Evolutionary conservation across 306 rosid species (phyloP).

Genomic region (Dalbergia cultrata): DNA sequence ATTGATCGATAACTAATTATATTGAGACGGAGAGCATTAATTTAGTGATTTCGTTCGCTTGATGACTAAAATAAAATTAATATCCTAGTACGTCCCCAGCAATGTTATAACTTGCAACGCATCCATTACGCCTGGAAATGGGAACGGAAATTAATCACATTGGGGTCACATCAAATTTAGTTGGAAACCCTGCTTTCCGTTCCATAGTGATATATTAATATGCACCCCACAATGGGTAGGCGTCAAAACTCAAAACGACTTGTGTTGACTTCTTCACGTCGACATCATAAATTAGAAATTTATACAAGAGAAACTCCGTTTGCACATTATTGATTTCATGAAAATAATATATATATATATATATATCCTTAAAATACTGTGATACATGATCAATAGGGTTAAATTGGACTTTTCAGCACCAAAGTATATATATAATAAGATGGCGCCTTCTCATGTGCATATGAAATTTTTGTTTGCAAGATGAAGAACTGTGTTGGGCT

Average conservation of each 20-base stretch:
- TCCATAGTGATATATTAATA: neutral
- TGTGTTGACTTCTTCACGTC: neutral
- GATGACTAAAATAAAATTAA: neutral
- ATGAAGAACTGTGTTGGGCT: no score
- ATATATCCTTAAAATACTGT: no score
- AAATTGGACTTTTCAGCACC: no score
- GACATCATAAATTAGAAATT: neutral
- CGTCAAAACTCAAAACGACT: slow-evolving; percentile 7
- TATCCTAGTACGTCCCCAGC: neutral
- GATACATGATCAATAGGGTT: no score
- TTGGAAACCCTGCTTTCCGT: neutral
- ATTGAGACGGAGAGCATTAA: neutral
- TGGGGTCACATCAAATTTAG: slow-evolving; percentile 1
- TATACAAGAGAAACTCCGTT: neutral
- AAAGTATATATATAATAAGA: no score
- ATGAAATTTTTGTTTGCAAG: no score
- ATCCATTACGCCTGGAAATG: neutral
- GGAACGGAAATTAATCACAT: neutral
- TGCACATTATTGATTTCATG: no score
- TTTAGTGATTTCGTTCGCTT: neutral
- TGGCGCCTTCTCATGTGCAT: no score
- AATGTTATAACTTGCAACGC: slow-evolving; percentile 1
- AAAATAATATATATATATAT: no score
- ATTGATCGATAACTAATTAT: neutral
- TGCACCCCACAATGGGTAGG: neutral